Conservation (phyloP, 1,284 basidiomycete genomes). For the Tremellales sp. region DNA sequence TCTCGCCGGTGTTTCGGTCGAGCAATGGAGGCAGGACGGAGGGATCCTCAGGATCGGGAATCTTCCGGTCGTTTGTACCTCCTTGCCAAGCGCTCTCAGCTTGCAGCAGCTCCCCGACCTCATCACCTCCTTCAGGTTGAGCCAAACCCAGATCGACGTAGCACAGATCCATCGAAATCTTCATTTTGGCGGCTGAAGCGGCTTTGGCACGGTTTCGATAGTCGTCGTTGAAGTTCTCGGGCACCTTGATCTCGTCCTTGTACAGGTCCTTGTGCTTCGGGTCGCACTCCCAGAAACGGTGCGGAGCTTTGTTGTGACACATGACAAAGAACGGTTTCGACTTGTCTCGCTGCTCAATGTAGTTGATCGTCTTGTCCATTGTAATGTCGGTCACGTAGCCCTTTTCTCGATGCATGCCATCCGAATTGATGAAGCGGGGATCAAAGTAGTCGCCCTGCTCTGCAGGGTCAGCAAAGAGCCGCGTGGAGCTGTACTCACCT, state of each 20-base stretch:
- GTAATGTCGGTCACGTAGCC: constrained; percentile 32
- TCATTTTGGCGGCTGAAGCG: constrained; percentile 24
- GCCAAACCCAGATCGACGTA: constrained; percentile 20
- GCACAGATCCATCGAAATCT: constrained; percentile 20
- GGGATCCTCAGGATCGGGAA: constrained; percentile 19
- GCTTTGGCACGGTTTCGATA: constrained; percentile 24
- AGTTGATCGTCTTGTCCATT: constrained; percentile 26
- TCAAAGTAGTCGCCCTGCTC: constrained; percentile 27
- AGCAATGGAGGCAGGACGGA: constrained; percentile 13
- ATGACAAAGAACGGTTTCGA: constrained; percentile 22
- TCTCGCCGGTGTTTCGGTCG: constrained; percentile 12
- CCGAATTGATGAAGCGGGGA: constrained; percentile 16
- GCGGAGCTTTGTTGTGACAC: constrained; percentile 29
- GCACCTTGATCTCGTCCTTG: constrained; percentile 17
- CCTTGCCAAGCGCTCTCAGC: no score
- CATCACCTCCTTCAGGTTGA: constrained; percentile 19
- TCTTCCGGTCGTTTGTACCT: constrained; percentile 7
- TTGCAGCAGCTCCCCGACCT: constrained; percentile 9
- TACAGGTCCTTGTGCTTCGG: constrained; percentile 23
- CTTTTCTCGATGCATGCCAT: constrained; percentile 10
- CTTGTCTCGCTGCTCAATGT: constrained; percentile 15
- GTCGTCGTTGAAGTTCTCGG: constrained; percentile 24
- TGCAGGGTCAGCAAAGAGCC: no score
- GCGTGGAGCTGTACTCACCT: no score
- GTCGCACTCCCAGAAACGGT: constrained; percentile 25